Base-by-base conservation (phyloP, 371 early-diverging fungal genomes). In the Lichtheimia ornata region DNA sequence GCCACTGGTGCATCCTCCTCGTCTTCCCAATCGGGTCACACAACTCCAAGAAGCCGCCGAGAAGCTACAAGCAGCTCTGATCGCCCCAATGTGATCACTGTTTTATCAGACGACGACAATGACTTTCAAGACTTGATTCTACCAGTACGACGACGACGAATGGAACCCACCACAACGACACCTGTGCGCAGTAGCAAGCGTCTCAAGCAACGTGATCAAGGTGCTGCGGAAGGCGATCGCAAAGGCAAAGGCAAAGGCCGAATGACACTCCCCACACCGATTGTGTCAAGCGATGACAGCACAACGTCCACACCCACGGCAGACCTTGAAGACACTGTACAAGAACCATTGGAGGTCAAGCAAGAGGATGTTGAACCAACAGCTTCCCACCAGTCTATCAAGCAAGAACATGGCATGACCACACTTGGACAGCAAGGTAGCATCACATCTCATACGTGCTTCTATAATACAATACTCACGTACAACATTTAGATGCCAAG, bases 181-280 rank as follows among this genome's bases (percentile, higher is more conserved):
- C 47, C 47, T 5, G 22, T 47, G 18, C 47, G 47, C 17, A 47
- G 47, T 15, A 47, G n/a, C 22, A 22, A 47, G 17, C n/a, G 47
- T 9, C 17, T 18, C 5, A 47, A 22, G 18, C 17, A 22, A 17
- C 22, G 11, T 13, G 35, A 35, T 35, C 35, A 35, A 9, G 11
- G 35, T 47, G 47, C 47, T 47, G 45, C 43, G 57, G 57, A 41
- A 27, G 24, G 6, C 12, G 57, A 56, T 42, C 56, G 57, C 22
- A 56, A 56, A 45, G 57, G 57, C 22, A 56, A 56, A 45, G 57
- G 57, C 27, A 56, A 56, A 56, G 22, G 57, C 17, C 13, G 45
- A 56, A 45, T 56, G 57, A 20, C n/a, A n/a, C 35, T 35, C 11
- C 35, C 35, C 11, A 35, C 35, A 35, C 35, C 35, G 11, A 35